phyloP scores from a whole-genome alignment of 345 rosid genomes.

The Lumnitzera racemosa region DNA sequence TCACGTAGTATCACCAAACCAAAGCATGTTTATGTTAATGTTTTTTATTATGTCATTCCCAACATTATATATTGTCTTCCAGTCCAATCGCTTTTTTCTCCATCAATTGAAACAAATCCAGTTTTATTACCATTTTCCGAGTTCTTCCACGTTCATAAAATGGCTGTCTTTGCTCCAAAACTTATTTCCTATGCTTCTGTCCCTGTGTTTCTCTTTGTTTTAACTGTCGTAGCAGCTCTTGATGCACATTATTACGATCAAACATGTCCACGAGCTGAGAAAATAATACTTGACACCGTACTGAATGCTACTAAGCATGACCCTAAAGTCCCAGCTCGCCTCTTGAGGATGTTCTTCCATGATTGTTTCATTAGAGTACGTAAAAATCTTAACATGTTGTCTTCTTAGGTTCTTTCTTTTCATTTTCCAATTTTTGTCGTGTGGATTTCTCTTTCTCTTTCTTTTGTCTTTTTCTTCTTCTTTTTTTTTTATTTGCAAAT shows the following conservation, averaged over 20 bases:
- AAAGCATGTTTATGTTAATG: not conserved
- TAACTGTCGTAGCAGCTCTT: conserved; percentile 28
- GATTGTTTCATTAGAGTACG: conserved; percentile 82
- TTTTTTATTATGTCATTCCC: not conserved
- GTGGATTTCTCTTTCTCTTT: too few relatives aligned
- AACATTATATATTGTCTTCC: not conserved
- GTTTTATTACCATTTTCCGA: not conserved
- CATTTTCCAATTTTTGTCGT: not conserved
- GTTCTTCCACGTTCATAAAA: not conserved
- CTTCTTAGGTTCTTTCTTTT: not conserved
- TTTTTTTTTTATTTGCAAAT: not conserved
- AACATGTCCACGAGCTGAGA: conserved; percentile 65
- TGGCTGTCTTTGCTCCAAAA: conserved; percentile 20
- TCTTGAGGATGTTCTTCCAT: conserved; percentile 86
- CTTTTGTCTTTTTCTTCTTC: too few relatives aligned
- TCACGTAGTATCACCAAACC: not conserved
- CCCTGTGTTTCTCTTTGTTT: conserved; percentile 13
- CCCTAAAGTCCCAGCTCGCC: conserved; percentile 74
- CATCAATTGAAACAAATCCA: not conserved
- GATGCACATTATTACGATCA: conserved; percentile 49
- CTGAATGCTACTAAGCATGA: conserved; percentile 54
- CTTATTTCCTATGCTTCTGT: conserved; percentile 4
- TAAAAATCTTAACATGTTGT: not conserved
- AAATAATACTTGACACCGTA: conserved; percentile 48
- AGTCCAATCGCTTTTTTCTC: not conserved